phyloP scores from a whole-genome alignment of 1,139 yeast species.

The Yamadazyma blattariae region DNA sequence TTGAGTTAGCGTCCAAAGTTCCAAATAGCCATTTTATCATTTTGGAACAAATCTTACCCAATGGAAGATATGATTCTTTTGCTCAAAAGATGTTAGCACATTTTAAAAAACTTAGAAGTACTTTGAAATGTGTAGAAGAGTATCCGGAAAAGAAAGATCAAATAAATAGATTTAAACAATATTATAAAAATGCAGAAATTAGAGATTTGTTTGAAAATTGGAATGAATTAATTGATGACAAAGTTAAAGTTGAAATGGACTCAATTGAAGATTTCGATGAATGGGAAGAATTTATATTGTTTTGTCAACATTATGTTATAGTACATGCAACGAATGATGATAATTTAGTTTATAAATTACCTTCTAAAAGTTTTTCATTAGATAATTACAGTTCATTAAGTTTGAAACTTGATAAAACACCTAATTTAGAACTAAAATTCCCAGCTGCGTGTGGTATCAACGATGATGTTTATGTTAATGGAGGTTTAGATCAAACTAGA shows the following conservation, averaged over 20 bases:
- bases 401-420: slow-evolving; percentile 1
- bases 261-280: slow-evolving; percentile 70
- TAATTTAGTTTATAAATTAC: slow-evolving; percentile 9
- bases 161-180: slow-evolving; percentile 41
- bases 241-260: slow-evolving; percentile 42
- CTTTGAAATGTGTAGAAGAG: slow-evolving; percentile 61
- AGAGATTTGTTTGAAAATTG: slow-evolving; percentile 60
- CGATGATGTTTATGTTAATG: slow-evolving; percentile 37
- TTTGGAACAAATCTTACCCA: slow-evolving; percentile 72
- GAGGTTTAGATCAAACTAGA: slow-evolving; percentile 56
- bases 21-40: slow-evolving; percentile 60
- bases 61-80: slow-evolving; percentile 62
- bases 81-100: slow-evolving; percentile 74
- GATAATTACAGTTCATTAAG: slow-evolving; percentile 1
- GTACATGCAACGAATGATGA: slow-evolving; percentile 57
- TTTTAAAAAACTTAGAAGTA: slow-evolving; percentile 64
- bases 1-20: slow-evolving; percentile 46
- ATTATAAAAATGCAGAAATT: slow-evolving; percentile 49
- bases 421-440: slow-evolving; percentile 41
- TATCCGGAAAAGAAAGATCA: slow-evolving; percentile 58
- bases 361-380: slow-evolving; percentile 2
- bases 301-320: slow-evolving; percentile 73
- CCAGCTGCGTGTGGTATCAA: slow-evolving; percentile 34
- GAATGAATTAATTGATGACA: slow-evolving; percentile 38
- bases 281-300: slow-evolving; percentile 76